A percentile compares a stretch with the other conserved stretches of the same genome.
These are phyloP conservation scores for Candolleomyces aberdarensis DNA, from an alignment of 768 basidiomycete species.

Conservation along the genomic window DNA sequence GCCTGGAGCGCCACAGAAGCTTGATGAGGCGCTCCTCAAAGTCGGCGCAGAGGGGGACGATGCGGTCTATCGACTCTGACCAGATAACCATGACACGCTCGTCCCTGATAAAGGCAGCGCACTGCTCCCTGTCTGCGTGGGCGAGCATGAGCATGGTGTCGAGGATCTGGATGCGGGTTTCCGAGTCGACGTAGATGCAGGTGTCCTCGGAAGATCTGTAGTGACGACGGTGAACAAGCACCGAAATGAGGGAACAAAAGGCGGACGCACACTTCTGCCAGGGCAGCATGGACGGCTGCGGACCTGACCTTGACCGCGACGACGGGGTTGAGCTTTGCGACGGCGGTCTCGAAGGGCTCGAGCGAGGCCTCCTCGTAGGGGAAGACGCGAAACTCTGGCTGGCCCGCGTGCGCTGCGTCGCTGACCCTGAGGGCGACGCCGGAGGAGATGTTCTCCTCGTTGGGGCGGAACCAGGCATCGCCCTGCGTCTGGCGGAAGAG, in stretches of 20 bases:
- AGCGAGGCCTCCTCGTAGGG: slow-evolving; percentile 75
- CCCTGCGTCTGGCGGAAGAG: slow-evolving; percentile 78
- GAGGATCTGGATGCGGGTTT: slow-evolving; percentile 83
- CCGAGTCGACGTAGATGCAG: slow-evolving; percentile 68
- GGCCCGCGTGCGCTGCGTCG: slow-evolving; percentile 27
- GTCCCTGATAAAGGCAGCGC: slow-evolving; percentile 84
- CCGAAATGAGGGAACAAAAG: slow-evolving; percentile 3
- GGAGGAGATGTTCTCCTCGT: slow-evolving; percentile 68
- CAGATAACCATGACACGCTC: slow-evolving; percentile 84
- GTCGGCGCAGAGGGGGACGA: slow-evolving; percentile 70
- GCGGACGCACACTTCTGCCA: slow-evolving; percentile 55
- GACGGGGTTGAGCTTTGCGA: slow-evolving; percentile 71
- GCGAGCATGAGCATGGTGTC: slow-evolving; percentile 77
- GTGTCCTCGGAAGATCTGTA: slow-evolving; percentile 54
- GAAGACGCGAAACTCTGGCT: slow-evolving; percentile 69
- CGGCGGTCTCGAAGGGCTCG: slow-evolving; percentile 72
- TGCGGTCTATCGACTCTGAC: slow-evolving; percentile 75
- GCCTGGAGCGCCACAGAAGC: slow-evolving; percentile 67
- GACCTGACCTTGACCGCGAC: slow-evolving; percentile 80
- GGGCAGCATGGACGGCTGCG: slow-evolving; percentile 76
- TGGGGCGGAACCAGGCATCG: slow-evolving; percentile 81
- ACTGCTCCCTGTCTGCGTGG: slow-evolving; percentile 81
- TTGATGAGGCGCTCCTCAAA: slow-evolving; percentile 78
- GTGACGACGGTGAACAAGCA: background rate
- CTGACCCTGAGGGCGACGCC: slow-evolving; percentile 62